Conservation (phyloP, 2,329 filamentous ascomycete species). For the Drechslerella coelobrocha region DNA sequence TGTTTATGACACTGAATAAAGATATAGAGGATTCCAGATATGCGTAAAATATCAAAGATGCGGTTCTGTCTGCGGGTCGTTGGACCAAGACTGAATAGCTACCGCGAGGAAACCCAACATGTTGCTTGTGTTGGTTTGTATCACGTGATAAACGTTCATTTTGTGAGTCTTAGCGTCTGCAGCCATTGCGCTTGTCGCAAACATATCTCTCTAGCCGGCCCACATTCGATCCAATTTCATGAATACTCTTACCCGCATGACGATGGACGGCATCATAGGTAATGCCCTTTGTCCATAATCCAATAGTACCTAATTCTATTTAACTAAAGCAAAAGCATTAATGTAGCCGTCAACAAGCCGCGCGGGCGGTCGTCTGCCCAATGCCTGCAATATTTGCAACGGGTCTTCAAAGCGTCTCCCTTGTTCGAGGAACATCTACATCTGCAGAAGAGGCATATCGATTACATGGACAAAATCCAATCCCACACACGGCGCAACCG, state of each 20-base stretch:
- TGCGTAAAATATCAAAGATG: too few species aligned
- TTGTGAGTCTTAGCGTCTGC: too few species aligned
- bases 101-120: too few species aligned
- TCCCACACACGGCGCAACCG: slow-evolving; percentile 62
- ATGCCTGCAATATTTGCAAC: slow-evolving; percentile 85
- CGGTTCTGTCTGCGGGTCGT: too few species aligned
- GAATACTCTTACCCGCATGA: slow-evolving; percentile 31
- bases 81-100: too few species aligned
- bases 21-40: too few species aligned
- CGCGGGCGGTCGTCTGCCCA: slow-evolving; percentile 85
- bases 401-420: slow-evolving; percentile 78
- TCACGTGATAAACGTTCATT: too few species aligned
- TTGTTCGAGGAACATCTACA: slow-evolving; percentile 81
- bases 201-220: neutral
- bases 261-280: slow-evolving; percentile 48
- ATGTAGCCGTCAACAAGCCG: slow-evolving; percentile 88
- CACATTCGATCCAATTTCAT: slow-evolving; percentile 5
- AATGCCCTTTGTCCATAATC: neutral
- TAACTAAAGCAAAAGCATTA: neutral
- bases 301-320: neutral
- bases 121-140: too few species aligned
- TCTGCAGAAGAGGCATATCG: slow-evolving; percentile 66
- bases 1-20: too few species aligned
- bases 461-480: slow-evolving; percentile 63
- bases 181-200: neutral